Evolutionary conservation across 345 rosid species (phyloP).

Genomic region (Hibiscus mutabilis): DNA sequence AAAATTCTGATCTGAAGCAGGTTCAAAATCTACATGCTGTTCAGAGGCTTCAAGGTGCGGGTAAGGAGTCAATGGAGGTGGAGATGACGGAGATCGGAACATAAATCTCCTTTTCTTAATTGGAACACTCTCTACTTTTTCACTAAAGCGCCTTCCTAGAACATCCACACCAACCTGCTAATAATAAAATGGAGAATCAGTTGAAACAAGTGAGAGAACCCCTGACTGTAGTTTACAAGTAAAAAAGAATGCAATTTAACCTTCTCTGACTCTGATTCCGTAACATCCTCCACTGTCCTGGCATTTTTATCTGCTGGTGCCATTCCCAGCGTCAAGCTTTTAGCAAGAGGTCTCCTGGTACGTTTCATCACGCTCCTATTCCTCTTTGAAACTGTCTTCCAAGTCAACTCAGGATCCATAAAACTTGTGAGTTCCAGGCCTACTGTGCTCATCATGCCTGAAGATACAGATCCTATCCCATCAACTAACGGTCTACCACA

Average conservation of each 20-base stretch:
- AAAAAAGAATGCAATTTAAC: slow-evolving; percentile 21
- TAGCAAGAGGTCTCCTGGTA: slow-evolving; percentile 24
- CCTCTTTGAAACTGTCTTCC: slow-evolving; percentile 23
- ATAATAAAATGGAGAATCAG: slow-evolving; percentile 9
- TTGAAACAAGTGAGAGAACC: neutral
- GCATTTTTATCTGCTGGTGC: slow-evolving; percentile 19
- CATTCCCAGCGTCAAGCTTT: slow-evolving; percentile 16
- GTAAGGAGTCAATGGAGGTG: slow-evolving; percentile 13
- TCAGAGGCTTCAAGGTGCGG: slow-evolving; percentile 16
- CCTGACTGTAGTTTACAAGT: neutral
- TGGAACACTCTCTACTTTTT: slow-evolving; percentile 39
- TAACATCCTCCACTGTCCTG: slow-evolving; percentile 7
- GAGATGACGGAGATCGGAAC: slow-evolving; percentile 25
- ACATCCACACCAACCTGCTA: slow-evolving; percentile 53
- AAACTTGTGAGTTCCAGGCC: slow-evolving; percentile 36
- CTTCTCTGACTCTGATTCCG: slow-evolving; percentile 47
- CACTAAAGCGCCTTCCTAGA: slow-evolving; percentile 41
- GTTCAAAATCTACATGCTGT: slow-evolving; percentile 8
- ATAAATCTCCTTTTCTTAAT: slow-evolving; percentile 44
- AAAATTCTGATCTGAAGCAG: slow-evolving; percentile 7
- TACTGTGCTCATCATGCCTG: slow-evolving; percentile 35
- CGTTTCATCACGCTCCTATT: slow-evolving; percentile 39
- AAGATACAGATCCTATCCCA: slow-evolving; percentile 19
- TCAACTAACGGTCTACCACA: slow-evolving; percentile 18
- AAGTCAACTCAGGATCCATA: slow-evolving; percentile 39